Evolutionary conservation across 176 grass and related monocot species (phyloP).

Genomic region (Typha latifolia): DNA sequence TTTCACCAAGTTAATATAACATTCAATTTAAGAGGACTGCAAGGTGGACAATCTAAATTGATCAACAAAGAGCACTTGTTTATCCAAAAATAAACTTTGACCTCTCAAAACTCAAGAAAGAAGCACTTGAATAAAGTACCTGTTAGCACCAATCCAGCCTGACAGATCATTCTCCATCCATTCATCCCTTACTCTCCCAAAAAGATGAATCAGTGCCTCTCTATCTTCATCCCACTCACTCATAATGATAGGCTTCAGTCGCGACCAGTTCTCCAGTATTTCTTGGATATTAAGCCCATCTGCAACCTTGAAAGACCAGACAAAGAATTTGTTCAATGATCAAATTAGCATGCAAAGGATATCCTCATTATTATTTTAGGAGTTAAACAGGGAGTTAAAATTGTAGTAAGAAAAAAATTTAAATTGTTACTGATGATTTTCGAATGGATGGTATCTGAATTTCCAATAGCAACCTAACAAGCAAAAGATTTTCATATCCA

Average conservation of each 20-base stretch:
- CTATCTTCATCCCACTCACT: slow-evolving; percentile 76
- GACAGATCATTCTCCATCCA: slow-evolving; percentile 93
- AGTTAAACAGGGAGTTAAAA: no score
- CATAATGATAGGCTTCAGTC: slow-evolving; percentile 70
- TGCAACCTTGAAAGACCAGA: slow-evolving; percentile 37
- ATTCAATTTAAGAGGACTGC: no score
- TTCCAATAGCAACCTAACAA: slow-evolving; percentile 86
- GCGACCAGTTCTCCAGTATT: slow-evolving; percentile 66
- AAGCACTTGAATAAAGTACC: slow-evolving; percentile 22
- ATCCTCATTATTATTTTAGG: not conserved
- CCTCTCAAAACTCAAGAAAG: not conserved
- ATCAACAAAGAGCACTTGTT: not conserved
- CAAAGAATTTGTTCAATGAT: no score
- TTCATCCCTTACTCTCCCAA: slow-evolving; percentile 77
- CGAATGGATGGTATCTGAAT: slow-evolving; percentile 43
- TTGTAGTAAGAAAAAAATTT: no score
- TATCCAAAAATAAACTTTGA: not conserved
- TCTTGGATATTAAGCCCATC: slow-evolving; percentile 59
- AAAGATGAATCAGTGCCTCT: slow-evolving; percentile 66
- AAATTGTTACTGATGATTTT: slow-evolving; percentile 56
- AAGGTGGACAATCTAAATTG: not conserved
- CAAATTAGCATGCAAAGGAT: slow-evolving; percentile 26
- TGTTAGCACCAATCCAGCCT: slow-evolving; percentile 86
- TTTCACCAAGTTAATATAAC: no score
- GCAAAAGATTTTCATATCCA: slow-evolving; percentile 89